Base-by-base conservation (phyloP, 2,329 filamentous ascomycete species). In the Hirsutella thompsonii region DNA sequence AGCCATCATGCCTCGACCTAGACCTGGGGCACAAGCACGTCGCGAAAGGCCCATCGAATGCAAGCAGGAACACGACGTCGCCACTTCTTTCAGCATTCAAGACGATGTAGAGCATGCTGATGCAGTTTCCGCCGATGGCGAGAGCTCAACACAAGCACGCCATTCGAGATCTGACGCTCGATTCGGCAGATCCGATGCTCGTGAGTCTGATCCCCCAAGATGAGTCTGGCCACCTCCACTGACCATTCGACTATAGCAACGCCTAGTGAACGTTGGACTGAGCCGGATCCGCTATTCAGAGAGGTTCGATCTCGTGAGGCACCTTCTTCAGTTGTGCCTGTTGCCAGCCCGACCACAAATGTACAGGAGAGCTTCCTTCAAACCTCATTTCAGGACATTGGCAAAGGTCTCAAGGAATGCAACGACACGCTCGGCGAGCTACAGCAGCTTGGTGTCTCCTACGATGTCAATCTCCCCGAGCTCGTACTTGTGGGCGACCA, bases 401-500 rank as follows among this genome's bases (percentile, higher is more conserved):
- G 78, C 0, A 66, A 69, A n/a, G 69, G 76, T 36, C 61, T 82
- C 1, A 82, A 81, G 39, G 68, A 72, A 0, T 75, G 79, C 38
- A 79, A 86, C 2, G 69, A 82, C 37, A 74, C 75, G 0, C 70
- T 87, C 0, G 75, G 74, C 3, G 74, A 81, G 37, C 70, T 94
- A 0, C 76, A 85, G 39, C 70, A 79, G 5, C 69, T 90, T 0
- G 84, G 83, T 0, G 78, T 94, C 1, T 78, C 83, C 38, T 75
- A 83, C 16, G 73, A 78, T 4, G 74, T 86, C 0, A 74, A 76
- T 0, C 64, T 94, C 0, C 86, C 88, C 0, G 85, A 87, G 49
- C 77, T 93, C 9, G 83, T 90, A 5, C 74, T 94, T 0, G 77
- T 94, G 0, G 88, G 88, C 0, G 87, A 94, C 38, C 88, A 94